Base-by-base conservation (phyloP, 306 rosid species). In the Quercus ilex region DNA sequence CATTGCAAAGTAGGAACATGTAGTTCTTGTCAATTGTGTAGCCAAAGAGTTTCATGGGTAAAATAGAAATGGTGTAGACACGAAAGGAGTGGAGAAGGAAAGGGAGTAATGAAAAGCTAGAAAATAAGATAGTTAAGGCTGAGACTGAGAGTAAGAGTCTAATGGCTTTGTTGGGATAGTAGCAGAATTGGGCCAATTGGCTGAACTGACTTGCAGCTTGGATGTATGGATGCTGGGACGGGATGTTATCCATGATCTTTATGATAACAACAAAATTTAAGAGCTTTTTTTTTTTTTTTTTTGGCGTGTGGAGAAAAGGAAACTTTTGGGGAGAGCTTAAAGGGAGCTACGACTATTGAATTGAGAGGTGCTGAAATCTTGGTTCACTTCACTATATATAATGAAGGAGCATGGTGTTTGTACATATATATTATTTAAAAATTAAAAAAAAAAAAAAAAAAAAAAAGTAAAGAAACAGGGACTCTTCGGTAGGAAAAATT, bases 1-100 rank as follows among this genome's bases (percentile, higher is more conserved):
- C 88, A 79, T 94, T 94, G 79, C 90, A 88, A 55, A 94, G 73
- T 65, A 90, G 87, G 80, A 94, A 94, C 82, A 89, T 80, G 86
- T 80, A 85, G 79, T 77, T 87, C 78, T 92, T 94, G 63, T 65
- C 88, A 38, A 84, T 20, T 19, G 59, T 52, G 81, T 81, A 73
- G 79, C 55, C 26, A 71, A 53, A 80, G 56, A 55, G 74, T 63
- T 86, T 84, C 73, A 77, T 67, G 21, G 87, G 79, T 73, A 69
- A 67, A 60, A 86, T 19, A 49, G 76, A 80, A 10, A 75, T 20
- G 69, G 10, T 20, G 69, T 14, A 71, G 43, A 74, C 71, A n/a
- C 82, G 78, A 41, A 79, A 70, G 74, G 59, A 80, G 0, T 82
- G 80, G 71, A 80, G 31, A 10, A 85, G 82, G 1, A 84, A 75